Conservation (phyloP, 169 alveolate genomes). For the Cryptosporidium ubiquitum region DNA sequence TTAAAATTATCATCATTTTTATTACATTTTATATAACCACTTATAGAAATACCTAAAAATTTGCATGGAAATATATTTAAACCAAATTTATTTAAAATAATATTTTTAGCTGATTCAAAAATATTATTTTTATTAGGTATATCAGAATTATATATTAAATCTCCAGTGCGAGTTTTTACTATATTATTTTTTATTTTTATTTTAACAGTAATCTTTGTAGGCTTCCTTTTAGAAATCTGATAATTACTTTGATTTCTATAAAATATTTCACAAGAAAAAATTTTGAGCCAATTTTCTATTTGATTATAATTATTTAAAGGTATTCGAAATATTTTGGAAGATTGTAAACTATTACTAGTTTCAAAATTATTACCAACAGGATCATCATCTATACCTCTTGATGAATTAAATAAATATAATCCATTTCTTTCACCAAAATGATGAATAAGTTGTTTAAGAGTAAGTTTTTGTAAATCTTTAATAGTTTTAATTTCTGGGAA, state of each 20-base stretch:
- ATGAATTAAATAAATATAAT: constrained; percentile 41
- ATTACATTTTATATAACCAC: neutral
- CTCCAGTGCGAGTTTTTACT: constrained; percentile 3
- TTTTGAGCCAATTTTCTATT: constrained; percentile 30
- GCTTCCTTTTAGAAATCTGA: constrained; percentile 7
- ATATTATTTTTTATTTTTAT: neutral
- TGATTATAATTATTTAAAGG: constrained; percentile 5
- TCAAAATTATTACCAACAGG: constrained; percentile 3
- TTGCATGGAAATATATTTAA: constrained; percentile 30
- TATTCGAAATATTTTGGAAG: constrained; percentile 27
- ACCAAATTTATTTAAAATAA: constrained; percentile 9
- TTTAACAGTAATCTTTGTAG: constrained; percentile 53
- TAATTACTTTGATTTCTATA: constrained; percentile 15
- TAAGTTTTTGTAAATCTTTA: constrained; percentile 25
- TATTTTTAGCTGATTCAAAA: constrained; percentile 24
- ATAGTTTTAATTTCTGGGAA: constrained; percentile 8
- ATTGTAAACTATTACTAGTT: constrained; percentile 14
- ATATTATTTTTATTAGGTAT: constrained; percentile 14
- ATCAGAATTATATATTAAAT: constrained; percentile 20
- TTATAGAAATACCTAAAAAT: constrained; percentile 25
- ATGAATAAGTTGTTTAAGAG: neutral
- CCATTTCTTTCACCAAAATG: constrained; percentile 62
- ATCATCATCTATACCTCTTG: constrained; percentile 55
- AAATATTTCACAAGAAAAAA: constrained; percentile 52
- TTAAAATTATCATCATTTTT: neutral